Percentiles rank a stretch among this genome's conserved stretches.
Evolutionary conservation across 176 grass and related monocot genomes (phyloP).

Genomic region (Avena atlantica): DNA sequence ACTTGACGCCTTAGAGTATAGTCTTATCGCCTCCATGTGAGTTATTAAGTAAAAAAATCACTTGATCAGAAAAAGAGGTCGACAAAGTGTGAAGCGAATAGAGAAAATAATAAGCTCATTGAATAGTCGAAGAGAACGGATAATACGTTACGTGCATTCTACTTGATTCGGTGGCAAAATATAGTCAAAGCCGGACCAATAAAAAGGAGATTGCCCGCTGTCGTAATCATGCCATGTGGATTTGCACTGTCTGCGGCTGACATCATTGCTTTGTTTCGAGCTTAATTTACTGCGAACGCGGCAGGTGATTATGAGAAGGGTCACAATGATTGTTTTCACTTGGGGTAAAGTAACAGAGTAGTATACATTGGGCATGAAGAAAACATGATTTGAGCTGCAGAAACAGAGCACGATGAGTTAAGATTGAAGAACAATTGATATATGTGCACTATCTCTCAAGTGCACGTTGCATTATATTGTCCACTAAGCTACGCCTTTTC

Average conservation of each 20-base stretch:
- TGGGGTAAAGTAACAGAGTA: not conserved
- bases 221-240: constrained; percentile 16
- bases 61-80: not conserved
- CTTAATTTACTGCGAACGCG: constrained; percentile 22
- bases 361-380: constrained; percentile 19
- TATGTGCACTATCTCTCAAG: not conserved
- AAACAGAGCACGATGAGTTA: constrained; percentile 23
- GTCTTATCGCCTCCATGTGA: no score
- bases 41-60: not conserved
- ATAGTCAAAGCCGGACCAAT: constrained; percentile 27
- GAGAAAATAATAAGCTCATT: constrained; percentile 3
- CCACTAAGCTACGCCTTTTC: constrained; percentile 29
- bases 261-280: constrained; percentile 33
- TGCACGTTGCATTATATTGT: constrained; percentile 27
- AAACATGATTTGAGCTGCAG: constrained; percentile 36
- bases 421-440: constrained; percentile 7
- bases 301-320: constrained; percentile 32
- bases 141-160: constrained; percentile 29
- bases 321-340: constrained; percentile 39
- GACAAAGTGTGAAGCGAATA: constrained; percentile 27
- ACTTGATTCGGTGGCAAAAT: constrained; percentile 3
- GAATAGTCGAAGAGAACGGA: not conserved
- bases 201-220: not conserved
- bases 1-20: no score
- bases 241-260: constrained; percentile 16